phyloP scores from a whole-genome alignment of 768 basidiomycete species.

The Mrakia hoshinonis region DNA sequence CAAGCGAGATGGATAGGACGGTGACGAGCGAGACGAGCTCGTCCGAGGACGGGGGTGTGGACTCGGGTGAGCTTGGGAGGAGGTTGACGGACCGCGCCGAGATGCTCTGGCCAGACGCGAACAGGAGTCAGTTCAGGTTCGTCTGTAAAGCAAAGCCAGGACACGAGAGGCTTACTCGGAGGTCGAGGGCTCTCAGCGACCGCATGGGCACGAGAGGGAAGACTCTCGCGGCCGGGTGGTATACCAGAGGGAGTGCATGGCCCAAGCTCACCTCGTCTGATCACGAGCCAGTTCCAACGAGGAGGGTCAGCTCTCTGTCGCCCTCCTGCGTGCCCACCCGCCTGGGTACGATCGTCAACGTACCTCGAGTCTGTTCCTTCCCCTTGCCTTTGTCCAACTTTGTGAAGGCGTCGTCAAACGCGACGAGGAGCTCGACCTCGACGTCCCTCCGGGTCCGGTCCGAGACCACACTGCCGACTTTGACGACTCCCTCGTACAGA shows the following conservation, averaged over 20 bases:
- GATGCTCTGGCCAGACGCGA: background rate
- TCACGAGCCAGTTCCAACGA: background rate
- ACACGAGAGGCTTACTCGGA: constrained; percentile 12
- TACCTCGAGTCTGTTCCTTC: too few relatives aligned
- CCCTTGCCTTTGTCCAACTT: background rate
- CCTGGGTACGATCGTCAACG: too few relatives aligned
- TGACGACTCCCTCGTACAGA: background rate
- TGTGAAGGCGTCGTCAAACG: background rate
- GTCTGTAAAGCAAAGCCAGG: background rate
- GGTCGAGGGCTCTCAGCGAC: constrained; percentile 34
- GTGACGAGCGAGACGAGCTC: background rate
- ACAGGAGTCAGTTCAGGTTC: background rate
- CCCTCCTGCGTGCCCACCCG: background rate
- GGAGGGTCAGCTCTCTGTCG: background rate
- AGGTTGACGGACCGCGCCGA: background rate
- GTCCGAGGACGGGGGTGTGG: background rate
- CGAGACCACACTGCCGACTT: too few relatives aligned
- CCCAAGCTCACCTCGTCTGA: too few relatives aligned
- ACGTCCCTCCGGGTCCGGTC: background rate
- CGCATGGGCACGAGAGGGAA: constrained; percentile 32
- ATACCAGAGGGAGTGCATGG: background rate
- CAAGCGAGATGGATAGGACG: background rate
- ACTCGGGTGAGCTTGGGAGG: background rate
- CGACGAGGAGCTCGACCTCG: background rate
- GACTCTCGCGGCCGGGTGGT: constrained; percentile 14